Percentiles rank a stretch among this genome's conserved stretches.
Evolutionary conservation across 441 rosid species (phyloP).

Genomic region (Populus hybrid): DNA sequence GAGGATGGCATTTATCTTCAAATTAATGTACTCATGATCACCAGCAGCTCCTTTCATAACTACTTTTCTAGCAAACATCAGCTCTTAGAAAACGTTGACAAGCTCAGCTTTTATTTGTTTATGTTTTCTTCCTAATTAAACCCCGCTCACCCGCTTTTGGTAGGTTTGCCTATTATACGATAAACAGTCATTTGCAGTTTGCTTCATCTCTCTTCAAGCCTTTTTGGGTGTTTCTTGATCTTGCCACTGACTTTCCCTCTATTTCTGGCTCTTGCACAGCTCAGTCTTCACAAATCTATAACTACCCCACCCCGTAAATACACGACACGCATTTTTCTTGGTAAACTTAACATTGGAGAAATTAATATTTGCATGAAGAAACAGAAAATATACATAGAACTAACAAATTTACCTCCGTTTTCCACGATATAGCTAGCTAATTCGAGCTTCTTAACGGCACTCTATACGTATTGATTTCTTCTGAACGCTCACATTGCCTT

Average conservation of each 20-base stretch:
- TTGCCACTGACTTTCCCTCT: background rate
- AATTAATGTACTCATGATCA: slow-evolving; percentile 5
- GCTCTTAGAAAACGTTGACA: background rate
- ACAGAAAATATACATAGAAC: too few relatives aligned
- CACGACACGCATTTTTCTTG: background rate
- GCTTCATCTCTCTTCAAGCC: background rate
- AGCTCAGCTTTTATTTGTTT: background rate
- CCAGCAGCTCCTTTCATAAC: slow-evolving; percentile 13
- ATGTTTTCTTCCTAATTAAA: slow-evolving; percentile 11
- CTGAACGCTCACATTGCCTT: background rate
- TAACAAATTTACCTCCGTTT: background rate
- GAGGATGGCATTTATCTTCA: slow-evolving; percentile 12
- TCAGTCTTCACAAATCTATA: background rate
- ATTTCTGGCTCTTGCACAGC: background rate
- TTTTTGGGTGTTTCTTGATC: background rate
- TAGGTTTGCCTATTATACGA: background rate
- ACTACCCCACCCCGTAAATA: background rate
- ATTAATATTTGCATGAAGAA: background rate
- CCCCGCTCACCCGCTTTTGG: background rate
- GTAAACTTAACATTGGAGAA: background rate
- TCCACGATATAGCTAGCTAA: background rate
- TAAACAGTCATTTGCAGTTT: background rate
- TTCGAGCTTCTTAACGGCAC: background rate
- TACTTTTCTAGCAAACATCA: slow-evolving; percentile 5
- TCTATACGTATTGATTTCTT: background rate